A percentile compares a stretch with the other conserved stretches of the same genome.
phyloP scores from a whole-genome alignment of 768 basidiomycete genomes.

The Leccinum longicurvipes region DNA sequence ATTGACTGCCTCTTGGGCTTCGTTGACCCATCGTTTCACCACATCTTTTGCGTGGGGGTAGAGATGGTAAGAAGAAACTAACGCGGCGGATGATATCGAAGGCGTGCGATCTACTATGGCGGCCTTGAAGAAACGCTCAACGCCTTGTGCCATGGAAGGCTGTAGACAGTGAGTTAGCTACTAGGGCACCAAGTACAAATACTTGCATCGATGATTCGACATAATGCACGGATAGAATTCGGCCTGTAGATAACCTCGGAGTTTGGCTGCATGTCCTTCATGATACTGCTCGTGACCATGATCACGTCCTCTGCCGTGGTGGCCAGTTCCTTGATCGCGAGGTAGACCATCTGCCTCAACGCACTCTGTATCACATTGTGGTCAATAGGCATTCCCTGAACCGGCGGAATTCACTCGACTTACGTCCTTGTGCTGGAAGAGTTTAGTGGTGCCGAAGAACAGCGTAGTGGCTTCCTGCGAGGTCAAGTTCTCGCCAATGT shows the following conservation, averaged over 20 bases:
- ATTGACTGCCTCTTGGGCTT: conserved; percentile 94
- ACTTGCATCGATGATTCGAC: conserved; percentile 91
- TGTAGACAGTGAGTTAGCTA: conserved; percentile 30
- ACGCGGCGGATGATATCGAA: conserved; percentile 91
- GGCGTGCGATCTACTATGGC: conserved; percentile 97
- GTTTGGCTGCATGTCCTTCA: conserved; percentile 99
- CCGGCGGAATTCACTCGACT: conserved; percentile 33
- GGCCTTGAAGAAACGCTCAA: conserved; percentile 98
- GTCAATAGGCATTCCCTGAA: conserved; percentile 1
- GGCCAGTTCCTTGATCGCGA: conserved; percentile 97
- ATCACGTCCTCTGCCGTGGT: conserved; percentile 97
- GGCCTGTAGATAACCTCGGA: conserved; percentile 98
- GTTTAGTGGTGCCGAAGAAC: conserved; percentile 98
- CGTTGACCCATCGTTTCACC: conserved; percentile 99
- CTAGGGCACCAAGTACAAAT: conserved; percentile 35
- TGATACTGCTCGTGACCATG: conserved; percentile 98
- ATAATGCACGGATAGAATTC: conserved; percentile 94
- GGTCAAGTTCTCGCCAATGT: conserved; percentile 91
- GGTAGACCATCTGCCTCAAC: conserved; percentile 95
- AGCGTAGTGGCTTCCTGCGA: conserved; percentile 96
- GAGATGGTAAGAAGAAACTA: conserved; percentile 96
- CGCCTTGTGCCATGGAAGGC: conserved; percentile 99
- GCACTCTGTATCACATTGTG: conserved; percentile 63
- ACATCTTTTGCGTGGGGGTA: conserved; percentile 93
- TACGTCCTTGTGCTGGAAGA: conserved; percentile 99